phyloP scores from a whole-genome alignment of 2,329 filamentous ascomycete genomes.

The Stachybotrys echinatus region DNA sequence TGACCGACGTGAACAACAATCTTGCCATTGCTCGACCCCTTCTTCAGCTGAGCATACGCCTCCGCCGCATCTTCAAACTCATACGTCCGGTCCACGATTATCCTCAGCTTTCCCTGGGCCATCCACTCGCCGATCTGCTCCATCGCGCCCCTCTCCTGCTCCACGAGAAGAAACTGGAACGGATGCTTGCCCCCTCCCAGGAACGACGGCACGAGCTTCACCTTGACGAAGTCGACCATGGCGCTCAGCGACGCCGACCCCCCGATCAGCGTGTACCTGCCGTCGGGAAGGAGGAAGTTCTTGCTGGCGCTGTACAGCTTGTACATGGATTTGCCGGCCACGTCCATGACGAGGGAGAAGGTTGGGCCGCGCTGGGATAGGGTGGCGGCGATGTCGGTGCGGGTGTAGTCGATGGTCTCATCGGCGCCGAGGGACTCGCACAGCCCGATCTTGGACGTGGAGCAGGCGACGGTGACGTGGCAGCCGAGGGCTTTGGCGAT shows the following conservation, averaged over 20 bases:
- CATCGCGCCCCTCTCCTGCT: conserved; percentile 39
- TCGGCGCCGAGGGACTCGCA: conserved; percentile 58
- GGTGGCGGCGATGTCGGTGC: conserved; percentile 37
- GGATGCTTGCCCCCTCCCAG: conserved; percentile 35
- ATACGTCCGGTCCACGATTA: conserved; percentile 49
- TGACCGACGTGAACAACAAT: conserved; percentile 35
- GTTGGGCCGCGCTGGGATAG: conserved; percentile 41
- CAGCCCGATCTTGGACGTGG: conserved; percentile 50
- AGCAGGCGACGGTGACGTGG: conserved; percentile 57
- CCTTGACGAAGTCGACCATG: conserved; percentile 14
- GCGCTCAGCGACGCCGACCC: conserved; percentile 24
- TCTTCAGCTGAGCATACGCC: conserved; percentile 55
- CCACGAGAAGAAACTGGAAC: conserved; percentile 32
- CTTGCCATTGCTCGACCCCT: conserved; percentile 55
- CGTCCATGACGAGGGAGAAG: conserved; percentile 53
- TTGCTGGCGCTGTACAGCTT: conserved; percentile 49
- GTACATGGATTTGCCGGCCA: conserved; percentile 43
- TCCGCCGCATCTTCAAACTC: conserved; percentile 49
- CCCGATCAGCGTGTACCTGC: conserved; percentile 47
- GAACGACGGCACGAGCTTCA: conserved; percentile 23
- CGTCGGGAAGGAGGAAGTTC: conserved; percentile 41
- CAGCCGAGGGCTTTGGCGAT: conserved; percentile 58
- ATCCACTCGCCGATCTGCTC: conserved; percentile 49
- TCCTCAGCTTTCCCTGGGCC: conserved; percentile 50
- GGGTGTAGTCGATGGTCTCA: conserved; percentile 58